Evolutionary conservation across 2,329 filamentous ascomycete species (phyloP).

Genomic region (Zymoseptoria passerinii): DNA sequence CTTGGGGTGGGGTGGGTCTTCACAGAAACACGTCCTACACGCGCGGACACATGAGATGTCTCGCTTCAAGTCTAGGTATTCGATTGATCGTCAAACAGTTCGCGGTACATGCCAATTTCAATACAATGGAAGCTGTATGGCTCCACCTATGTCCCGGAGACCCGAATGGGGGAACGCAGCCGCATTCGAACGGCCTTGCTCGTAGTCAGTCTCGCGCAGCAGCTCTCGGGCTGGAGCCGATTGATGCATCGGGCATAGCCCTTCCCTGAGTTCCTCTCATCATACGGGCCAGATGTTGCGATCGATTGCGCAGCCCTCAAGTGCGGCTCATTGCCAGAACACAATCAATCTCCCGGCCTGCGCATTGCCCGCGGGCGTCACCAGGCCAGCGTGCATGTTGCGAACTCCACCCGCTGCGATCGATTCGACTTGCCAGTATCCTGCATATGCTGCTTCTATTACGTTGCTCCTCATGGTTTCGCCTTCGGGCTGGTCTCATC

Average conservation of each 20-base stretch:
- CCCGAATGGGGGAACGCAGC: no score
- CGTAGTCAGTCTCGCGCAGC: no score
- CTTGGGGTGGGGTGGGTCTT: not conserved
- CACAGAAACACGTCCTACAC: not conserved
- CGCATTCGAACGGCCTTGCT: no score
- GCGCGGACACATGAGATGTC: not conserved
- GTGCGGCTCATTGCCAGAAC: not conserved
- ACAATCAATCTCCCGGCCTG: not conserved
- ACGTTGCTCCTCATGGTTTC: conserved; percentile 1
- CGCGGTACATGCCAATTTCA: not conserved
- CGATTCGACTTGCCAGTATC: not conserved
- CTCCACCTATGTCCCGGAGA: no score
- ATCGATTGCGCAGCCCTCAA: not conserved
- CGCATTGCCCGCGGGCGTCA: not conserved
- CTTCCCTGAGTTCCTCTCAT: no score
- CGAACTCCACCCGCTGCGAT: not conserved
- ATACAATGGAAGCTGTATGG: not conserved
- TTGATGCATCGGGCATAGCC: no score
- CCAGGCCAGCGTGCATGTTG: not conserved
- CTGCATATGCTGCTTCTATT: not conserved
- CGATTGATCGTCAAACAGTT: not conserved
- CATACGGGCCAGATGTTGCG: not conserved
- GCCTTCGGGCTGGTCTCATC: conserved; percentile 13
- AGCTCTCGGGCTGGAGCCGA: no score
- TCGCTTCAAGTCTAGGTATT: not conserved